Evolutionary conservation across 2,329 filamentous ascomycete species (phyloP), one percentile per base, ranked within the genome.

Genomic region (Paracoccidioides lutzii): DNA sequence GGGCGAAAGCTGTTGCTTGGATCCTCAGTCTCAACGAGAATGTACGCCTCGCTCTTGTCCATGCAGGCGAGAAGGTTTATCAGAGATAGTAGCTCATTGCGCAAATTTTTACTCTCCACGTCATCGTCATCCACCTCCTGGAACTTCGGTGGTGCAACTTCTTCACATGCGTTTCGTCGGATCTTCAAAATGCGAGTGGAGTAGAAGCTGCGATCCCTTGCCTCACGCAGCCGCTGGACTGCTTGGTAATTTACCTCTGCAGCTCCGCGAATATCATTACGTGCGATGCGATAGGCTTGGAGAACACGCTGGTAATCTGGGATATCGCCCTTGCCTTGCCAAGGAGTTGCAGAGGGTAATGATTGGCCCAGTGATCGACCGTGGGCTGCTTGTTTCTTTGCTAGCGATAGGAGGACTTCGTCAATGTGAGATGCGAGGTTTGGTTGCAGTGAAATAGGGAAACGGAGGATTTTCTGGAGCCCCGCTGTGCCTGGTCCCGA

Each of bases 51-150:
- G 59, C 88, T 82, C 57, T 83, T 76, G 51, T 87, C 83, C 43
- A 96, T 89, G 60, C 89, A 95, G 61, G 87, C 88, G 58, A 98
- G 76, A 0, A 89, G 85, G 68, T 98, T 98, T 74, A 98, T 95
- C 46, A 98, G 80, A 59, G 90, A 79, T n/a, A 97, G 75, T 64
- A 95, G 93, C 65, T 88, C 85, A 62, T 87, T 81, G 49, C 73
- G 65, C 49, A 83, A 66, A 41, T 76, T 76, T 57, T 79, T 78
- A 59, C 80, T 79, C 49, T 77, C 74, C 1, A 75, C 72, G 57
- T 74, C 73, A 38, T 69, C 68, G 58, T 73, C 67, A 50, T 68
- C 69, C 10, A 68, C 64, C 40, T 68, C 60, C 4, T 65, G 63
- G 32, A 7, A 32, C 22, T 61, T 59, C 9, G 41, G 2, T 22